Base-by-base conservation (phyloP, 179 eudicot genomes). In the Camellia oleifera region DNA sequence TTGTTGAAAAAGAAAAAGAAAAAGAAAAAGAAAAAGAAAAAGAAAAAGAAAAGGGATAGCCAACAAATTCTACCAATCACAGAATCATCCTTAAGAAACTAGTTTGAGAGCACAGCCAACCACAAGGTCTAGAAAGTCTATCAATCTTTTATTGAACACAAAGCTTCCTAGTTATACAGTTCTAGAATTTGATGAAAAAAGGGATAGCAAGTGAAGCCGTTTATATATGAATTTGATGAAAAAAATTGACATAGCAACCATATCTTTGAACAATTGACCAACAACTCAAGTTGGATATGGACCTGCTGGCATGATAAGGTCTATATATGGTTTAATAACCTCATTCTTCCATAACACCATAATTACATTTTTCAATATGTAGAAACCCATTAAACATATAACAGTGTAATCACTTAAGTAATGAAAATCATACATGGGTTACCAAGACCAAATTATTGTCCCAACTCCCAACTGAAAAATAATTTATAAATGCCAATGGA, bases 331-430 rank as follows among this genome's bases (percentile, higher is more conserved):
- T 32, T 23, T 56, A 2, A 54, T 23, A 32, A 13, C 12, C 65
- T 68, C 73, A 66, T 53, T 67, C 52, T 68, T 78, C 65, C 74
- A 67, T 48, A 70, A 46, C 18, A 67, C 14, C 61, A 77, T 68
- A 7, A 14, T 77, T n/a, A 15, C 45, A 12, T 40, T 64, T 32
- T 17, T 0, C 12, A 65, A 64, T 26, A 32, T 50, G 66, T 18
- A 66, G 26, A 46, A 53, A 40, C 74, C 77, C 63, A 74, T 13
- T 53, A 73, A 20, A 54, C 23, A 57, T 53, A 69, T n/a, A 42
- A 77, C 62, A 78, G 74, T 78, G 54, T 12, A 40, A 78, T 66
- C 74, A 78, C 74, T 54, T n/a, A 68, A 10, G 18, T 52, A 3
- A 42, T 53, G 63, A 40, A 4, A 32, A 23, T 77, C 72, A 23